phyloP scores from a whole-genome alignment of 306 rosid species.

The Corylus americana region DNA sequence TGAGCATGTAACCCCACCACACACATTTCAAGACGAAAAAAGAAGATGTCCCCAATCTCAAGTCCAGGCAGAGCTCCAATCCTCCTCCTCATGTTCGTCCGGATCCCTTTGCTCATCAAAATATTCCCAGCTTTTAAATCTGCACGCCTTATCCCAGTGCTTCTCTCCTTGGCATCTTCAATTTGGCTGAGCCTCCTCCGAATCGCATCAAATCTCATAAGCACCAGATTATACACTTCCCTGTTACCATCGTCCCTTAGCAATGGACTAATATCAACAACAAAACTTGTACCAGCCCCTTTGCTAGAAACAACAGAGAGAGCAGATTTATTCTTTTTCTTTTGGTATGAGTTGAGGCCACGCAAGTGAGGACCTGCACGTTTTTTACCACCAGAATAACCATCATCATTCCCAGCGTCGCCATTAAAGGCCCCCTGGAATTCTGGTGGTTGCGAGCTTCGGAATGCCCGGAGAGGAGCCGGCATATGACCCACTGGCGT shows the following conservation, averaged over 20 bases:
- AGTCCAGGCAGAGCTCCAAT: constrained; percentile 59
- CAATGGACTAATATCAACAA: constrained; percentile 17
- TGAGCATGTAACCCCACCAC: constrained; percentile 66
- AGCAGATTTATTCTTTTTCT: constrained; percentile 23
- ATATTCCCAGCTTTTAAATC: constrained; percentile 58
- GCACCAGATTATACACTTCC: constrained; percentile 42
- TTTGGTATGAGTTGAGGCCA: constrained; percentile 30
- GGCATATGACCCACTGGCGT: constrained; percentile 31
- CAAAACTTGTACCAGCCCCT: constrained; percentile 10
- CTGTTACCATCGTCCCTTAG: constrained; percentile 40
- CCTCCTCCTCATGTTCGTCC: constrained; percentile 56
- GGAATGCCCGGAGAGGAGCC: constrained; percentile 46
- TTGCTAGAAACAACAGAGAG: neutral
- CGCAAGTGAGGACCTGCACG: neutral
- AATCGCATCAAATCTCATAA: constrained; percentile 51
- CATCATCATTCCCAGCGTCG: constrained; percentile 14
- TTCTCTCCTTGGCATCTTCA: constrained; percentile 48
- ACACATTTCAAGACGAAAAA: constrained; percentile 56
- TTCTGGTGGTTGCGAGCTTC: constrained; percentile 27
- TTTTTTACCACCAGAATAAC: constrained; percentile 12
- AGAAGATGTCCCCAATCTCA: constrained; percentile 69
- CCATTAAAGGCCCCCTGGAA: constrained; percentile 24
- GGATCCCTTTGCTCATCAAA: constrained; percentile 43
- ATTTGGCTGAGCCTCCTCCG: constrained; percentile 64
- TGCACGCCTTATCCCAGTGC: constrained; percentile 34